Base-by-base conservation (phyloP, 106 monocot genomes). In the Gastrodia elata region DNA sequence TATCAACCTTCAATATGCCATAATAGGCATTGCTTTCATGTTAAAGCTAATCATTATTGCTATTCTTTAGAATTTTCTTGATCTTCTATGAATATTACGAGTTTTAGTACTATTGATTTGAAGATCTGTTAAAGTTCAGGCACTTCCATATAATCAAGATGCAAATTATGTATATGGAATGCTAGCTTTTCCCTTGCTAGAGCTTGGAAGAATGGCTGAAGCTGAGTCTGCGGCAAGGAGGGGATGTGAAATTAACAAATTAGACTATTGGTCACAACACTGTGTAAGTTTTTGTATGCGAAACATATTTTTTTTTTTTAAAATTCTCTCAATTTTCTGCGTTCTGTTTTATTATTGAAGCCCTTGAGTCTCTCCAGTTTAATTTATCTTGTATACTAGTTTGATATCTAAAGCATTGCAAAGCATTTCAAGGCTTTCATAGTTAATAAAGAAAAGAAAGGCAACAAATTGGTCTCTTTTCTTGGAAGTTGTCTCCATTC, bases 201-300 rank as follows among this genome's bases (percentile, higher is more conserved):
- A 94, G 70, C 80, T 94, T 75, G 94, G 90, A 25, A 88, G 86
- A 68, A 94, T 91, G 88, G 64, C 64, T 57, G 94, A 94, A 46
- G 94, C 94, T 52, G 84, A 90, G 79, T 78, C 9, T 71, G 88
- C 90, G 64, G 86, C 90, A 68, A 80, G 67, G 58, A 94, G 84
- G 81, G 94, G 88, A 68, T 59, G 74, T 59, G 82, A 82, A 37
- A 82, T 90, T 18, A 88, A 94, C 35, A 83, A 65, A 70, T 26
- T 70, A 70, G 94, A 90, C 68, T 22, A 78, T 27, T 94, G 94
- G 94, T 84, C 94, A 67, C 94, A 94, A 74, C 94, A 94, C 77
- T 68, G 72, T 72, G 87, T 87, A 78, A 71, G 80, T 82, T 10
- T 46, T 25, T 24, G 27, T 24, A 68, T 28, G 37, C 35, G 36